Evolutionary conservation across 2,329 filamentous ascomycete genomes (phyloP), one percentile per base, ranked within the genome.

Genomic region (Fusarium algeriense): DNA sequence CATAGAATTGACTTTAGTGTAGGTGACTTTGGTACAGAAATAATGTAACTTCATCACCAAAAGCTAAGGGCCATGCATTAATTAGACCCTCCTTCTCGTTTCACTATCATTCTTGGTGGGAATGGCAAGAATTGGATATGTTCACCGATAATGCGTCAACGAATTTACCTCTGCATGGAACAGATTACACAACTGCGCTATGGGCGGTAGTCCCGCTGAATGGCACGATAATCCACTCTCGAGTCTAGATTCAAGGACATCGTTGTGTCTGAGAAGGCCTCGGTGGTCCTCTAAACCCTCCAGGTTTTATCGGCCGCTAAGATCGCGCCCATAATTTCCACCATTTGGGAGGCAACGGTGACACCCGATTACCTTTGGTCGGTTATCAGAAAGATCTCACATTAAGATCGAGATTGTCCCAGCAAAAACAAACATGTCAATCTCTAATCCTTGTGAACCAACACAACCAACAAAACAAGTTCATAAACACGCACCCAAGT

Each of bases 281-380:
- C 6, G 7, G 30, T 8, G 30, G 30, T 11, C 30, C 28, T 30
- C 30, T 46, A 28, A 17, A 26, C 30, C 17, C n/a, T 30, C 54
- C 44, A 52, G 14, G 44, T 14, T 57, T 23, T 53, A 32, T 54
- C 45, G 55, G 55, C 55, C 34, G 5, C 55, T 34, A 54, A 40
- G 17, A 41, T 34, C 23, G 55, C 13, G 34, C 35, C 34, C 15
- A 53, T 6, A 23, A 12, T 38, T 26, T n/a, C 30, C n/a, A 34
- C 46, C 55, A 58, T 40, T 53, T 30, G 26, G 1, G 12, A 40
- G 7, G 23, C 7, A 40, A 17, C 10, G 13, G 45, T 40, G 34
- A 53, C 35, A 52, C 35, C 45, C n/a, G 46, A 58, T 58, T 54
- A 4, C 28, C 55, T 34, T 58, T 53, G 9, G 19, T 58, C 55